These are phyloP conservation scores for Botrytis squamosa DNA, from an alignment of 2,329 filamentous ascomycete species.

Conservation along the genomic window DNA sequence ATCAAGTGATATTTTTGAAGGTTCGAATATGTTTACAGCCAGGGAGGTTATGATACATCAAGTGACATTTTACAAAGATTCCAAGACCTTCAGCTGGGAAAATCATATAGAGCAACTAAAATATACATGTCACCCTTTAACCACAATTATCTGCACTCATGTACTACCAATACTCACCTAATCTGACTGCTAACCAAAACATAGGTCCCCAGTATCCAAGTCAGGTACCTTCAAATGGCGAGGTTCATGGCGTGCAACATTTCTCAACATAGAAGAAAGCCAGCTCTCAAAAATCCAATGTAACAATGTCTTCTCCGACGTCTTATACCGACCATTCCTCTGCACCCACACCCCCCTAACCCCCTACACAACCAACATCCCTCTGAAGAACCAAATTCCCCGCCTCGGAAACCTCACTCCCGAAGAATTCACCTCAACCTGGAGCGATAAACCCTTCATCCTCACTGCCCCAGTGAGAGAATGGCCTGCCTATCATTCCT, in stretches of 20 bases:
- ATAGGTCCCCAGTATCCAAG: conserved; percentile 34
- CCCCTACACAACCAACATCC: conserved; percentile 70
- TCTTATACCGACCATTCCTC: conserved; percentile 84
- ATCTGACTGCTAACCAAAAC: conserved; percentile 23
- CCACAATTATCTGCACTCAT: background rate
- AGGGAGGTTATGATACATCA: background rate
- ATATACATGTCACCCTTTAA: background rate
- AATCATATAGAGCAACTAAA: conserved; percentile 4
- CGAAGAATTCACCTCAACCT: conserved; percentile 70
- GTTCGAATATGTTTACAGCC: background rate
- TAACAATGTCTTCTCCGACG: conserved; percentile 81
- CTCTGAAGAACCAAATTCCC: conserved; percentile 67
- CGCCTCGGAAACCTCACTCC: conserved; percentile 67
- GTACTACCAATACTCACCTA: background rate
- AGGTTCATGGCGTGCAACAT: conserved; percentile 81
- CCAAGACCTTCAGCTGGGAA: background rate
- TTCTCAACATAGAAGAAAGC: conserved; percentile 56
- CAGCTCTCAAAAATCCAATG: conserved; percentile 65
- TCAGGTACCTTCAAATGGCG: conserved; percentile 56
- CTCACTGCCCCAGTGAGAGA: conserved; percentile 75
- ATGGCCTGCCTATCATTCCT: conserved; percentile 76
- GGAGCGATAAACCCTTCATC: conserved; percentile 82
- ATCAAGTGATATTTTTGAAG: background rate
- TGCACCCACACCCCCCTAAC: conserved; percentile 74
- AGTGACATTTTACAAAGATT: background rate